phyloP scores from a whole-genome alignment of 106 monocot species.

The Acorus calamus region DNA sequence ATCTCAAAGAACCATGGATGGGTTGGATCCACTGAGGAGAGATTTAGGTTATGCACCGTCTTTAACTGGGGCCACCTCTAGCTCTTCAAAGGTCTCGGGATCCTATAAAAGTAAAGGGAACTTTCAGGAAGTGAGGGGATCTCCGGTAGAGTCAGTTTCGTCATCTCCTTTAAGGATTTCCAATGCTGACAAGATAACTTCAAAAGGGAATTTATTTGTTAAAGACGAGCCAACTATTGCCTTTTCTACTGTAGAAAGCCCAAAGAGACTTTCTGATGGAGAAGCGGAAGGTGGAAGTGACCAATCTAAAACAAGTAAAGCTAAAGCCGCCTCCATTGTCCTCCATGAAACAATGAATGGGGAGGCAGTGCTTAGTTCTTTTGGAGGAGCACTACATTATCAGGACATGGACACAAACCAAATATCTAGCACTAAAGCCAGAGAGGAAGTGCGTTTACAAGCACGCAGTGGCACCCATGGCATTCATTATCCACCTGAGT shows the following conservation, averaged over 20 bases:
- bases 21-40: slow-evolving; percentile 17
- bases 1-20: slow-evolving; percentile 6
- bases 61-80: slow-evolving; percentile 51
- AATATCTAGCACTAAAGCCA: slow-evolving; percentile 8
- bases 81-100: slow-evolving; percentile 75
- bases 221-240: slow-evolving; percentile 28
- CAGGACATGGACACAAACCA: slow-evolving; percentile 7
- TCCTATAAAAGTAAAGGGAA: slow-evolving; percentile 46
- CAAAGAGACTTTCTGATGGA: slow-evolving; percentile 20
- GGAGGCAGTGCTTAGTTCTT: slow-evolving; percentile 12
- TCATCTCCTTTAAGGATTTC: slow-evolving; percentile 63
- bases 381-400: slow-evolving; percentile 11
- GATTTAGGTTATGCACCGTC: slow-evolving; percentile 27
- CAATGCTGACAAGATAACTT: slow-evolving; percentile 19
- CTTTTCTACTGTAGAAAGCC: slow-evolving; percentile 19
- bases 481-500: slow-evolving; percentile 10
- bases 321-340: slow-evolving; percentile 5
- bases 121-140: slow-evolving; percentile 46
- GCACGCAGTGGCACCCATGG: slow-evolving; percentile 10
- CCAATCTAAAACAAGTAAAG: slow-evolving; percentile 13
- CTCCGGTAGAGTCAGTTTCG: slow-evolving; percentile 85
- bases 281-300: slow-evolving; percentile 22
- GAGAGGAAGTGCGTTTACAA: slow-evolving; percentile 12
- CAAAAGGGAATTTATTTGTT: slow-evolving; percentile 12
- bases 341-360: slow-evolving; percentile 13